Conservation (phyloP, 164 flowering plant genomes). For the Magnolia kwangsiensis region DNA sequence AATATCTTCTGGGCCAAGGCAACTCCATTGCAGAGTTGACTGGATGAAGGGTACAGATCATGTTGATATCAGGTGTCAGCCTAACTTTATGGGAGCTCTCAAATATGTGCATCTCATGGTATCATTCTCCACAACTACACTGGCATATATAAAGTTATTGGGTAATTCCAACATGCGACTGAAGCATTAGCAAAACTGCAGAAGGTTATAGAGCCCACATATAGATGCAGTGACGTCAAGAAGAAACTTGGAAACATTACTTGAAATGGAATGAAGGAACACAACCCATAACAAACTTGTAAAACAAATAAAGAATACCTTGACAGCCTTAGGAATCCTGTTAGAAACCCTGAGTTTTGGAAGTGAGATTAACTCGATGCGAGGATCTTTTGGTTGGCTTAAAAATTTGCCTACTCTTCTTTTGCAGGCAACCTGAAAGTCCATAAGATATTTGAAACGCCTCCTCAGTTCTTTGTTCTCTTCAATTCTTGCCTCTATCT, state of each 20-base stretch:
- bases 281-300: not conserved
- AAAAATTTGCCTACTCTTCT: slow-evolving; percentile 49
- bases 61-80: too few relatives aligned
- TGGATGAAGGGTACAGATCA: too few relatives aligned
- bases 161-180: not conserved
- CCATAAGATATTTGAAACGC: slow-evolving; percentile 57
- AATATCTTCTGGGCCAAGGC: too few relatives aligned
- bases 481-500: slow-evolving; percentile 74
- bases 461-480: slow-evolving; percentile 57
- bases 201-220: not conserved
- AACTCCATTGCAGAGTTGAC: too few relatives aligned
- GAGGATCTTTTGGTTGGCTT: slow-evolving; percentile 62
- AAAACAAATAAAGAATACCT: slow-evolving; percentile 32
- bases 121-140: too few relatives aligned
- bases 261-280: not conserved
- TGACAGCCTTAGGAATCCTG: slow-evolving; percentile 23
- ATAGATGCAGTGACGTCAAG: not conserved
- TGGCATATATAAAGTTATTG: too few relatives aligned
- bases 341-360: slow-evolving; percentile 29
- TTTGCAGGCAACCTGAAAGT: slow-evolving; percentile 64
- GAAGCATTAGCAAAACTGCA: not conserved
- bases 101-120: too few relatives aligned
- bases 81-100: too few relatives aligned
- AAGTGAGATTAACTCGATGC: slow-evolving; percentile 57
- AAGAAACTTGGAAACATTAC: not conserved